These are phyloP conservation scores for Xenoacremonium recifei DNA, from an alignment of 2,329 filamentous ascomycete species.

Conservation along the genomic window DNA sequence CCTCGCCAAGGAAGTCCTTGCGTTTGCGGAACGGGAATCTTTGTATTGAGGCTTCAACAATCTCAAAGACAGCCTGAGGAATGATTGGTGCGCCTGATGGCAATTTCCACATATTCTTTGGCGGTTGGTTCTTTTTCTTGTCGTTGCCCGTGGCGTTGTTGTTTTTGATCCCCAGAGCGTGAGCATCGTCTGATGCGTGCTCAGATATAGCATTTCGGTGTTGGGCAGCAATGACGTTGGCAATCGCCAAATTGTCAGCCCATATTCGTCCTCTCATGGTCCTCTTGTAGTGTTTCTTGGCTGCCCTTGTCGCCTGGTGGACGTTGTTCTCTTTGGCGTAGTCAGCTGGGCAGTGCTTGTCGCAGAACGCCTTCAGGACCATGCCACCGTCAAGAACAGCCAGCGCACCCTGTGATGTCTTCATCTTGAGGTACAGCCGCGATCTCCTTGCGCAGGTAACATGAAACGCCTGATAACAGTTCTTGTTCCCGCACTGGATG, in stretches of 20 bases:
- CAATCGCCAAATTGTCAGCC: slow-evolving; percentile 86
- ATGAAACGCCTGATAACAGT: slow-evolving; percentile 95
- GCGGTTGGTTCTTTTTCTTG: slow-evolving; percentile 59
- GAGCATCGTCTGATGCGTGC: slow-evolving; percentile 76
- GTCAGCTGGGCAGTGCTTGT: slow-evolving; percentile 88
- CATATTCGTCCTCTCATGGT: slow-evolving; percentile 87
- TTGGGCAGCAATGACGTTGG: slow-evolving; percentile 74
- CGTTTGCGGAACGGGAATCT: slow-evolving; percentile 79
- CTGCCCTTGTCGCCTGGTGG: slow-evolving; percentile 73
- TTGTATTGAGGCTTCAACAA: slow-evolving; percentile 78
- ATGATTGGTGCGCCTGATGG: slow-evolving; percentile 95
- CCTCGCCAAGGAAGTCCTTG: slow-evolving; percentile 89
- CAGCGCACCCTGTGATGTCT: slow-evolving; percentile 77
- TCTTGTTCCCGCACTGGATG: slow-evolving; percentile 97
- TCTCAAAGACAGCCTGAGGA: slow-evolving; percentile 81
- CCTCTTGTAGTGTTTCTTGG: slow-evolving; percentile 84
- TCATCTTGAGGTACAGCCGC: slow-evolving; percentile 92
- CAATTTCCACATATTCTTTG: slow-evolving; percentile 70
- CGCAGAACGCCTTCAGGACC: slow-evolving; percentile 90
- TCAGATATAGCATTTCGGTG: slow-evolving; percentile 63
- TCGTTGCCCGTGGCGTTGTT: slow-evolving; percentile 73
- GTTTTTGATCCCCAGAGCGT: slow-evolving; percentile 80
- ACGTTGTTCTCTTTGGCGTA: slow-evolving; percentile 87
- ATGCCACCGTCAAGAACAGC: slow-evolving; percentile 77
- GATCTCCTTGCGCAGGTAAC: slow-evolving; percentile 91